Base-by-base conservation (phyloP, 1,284 basidiomycete genomes). In the Rhizoctonia solani region DNA sequence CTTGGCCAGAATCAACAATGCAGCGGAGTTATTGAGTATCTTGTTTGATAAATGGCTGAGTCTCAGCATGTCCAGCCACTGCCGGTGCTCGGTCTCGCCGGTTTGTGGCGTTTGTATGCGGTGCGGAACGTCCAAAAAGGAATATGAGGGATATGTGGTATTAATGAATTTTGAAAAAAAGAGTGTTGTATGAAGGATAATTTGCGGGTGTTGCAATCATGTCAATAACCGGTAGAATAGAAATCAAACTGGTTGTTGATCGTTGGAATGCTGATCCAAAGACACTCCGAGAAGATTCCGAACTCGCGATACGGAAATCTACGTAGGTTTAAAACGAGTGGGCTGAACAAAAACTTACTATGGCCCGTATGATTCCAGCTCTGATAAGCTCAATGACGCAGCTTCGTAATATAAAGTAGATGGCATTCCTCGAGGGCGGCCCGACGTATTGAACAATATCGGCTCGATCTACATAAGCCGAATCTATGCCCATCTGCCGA, bases 371-470 rank as follows among this genome's bases (percentile, higher is more conserved):
- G 46, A 99, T 86, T 0, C 88, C 85, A 66, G 86, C 88, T 25
- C 79, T 76, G 72, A 93, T 83, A 59, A 99, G 85, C 75, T 98
- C 96, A 14, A 80, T 76, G 13, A 98, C 79, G 74, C 92, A 96
- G 3, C 87, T 87, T 8, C 87, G 82, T n/a, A 99, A 79, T 70
- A 99, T 98, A 77, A 93, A 92, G 77, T 98, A 98, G 56, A 98
- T 85, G 0, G 95, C 96, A 72, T 95, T 87, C 3, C 88, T 83
- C 3, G 94, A 87, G 0, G 96, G 96, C 4, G 93, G 83, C 68
- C 95, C 95, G 39, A 98, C 85, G 74, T 93, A 97, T 81, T 98
- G 95, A 52, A 96, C 87, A 68, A 99, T 94, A 74, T 99, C 97
- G 11, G 95, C 97, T 50, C 97, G 88, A 75, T 99, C 97, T 61